Conservation (phyloP, 768 basidiomycete genomes). For the Scleroderma bovista region DNA sequence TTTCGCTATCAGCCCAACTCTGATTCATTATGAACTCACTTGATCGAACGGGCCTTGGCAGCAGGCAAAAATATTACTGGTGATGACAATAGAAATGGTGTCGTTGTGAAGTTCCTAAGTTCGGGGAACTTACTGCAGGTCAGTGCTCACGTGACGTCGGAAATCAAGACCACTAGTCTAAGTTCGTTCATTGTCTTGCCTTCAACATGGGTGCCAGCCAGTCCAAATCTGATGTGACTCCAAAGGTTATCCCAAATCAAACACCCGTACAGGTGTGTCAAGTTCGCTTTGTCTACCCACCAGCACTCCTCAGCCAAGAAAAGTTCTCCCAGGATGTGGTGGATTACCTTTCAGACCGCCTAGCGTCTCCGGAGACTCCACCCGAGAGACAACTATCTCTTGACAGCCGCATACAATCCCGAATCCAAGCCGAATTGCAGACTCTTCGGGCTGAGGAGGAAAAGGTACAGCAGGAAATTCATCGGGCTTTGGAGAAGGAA, state of each 20-base stretch:
- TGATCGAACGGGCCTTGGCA: too few species aligned
- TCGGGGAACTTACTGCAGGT: too few species aligned
- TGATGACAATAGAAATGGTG: too few species aligned
- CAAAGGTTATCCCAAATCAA: slow-evolving; percentile 54
- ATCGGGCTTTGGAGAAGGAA: slow-evolving; percentile 77
- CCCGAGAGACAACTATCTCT: slow-evolving; percentile 68
- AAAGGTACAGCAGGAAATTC: slow-evolving; percentile 65
- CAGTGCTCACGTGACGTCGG: background rate
- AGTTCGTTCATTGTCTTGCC: background rate
- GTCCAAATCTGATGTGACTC: slow-evolving; percentile 51
- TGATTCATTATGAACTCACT: too few species aligned
- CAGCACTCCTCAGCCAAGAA: slow-evolving; percentile 7
- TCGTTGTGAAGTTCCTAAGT: too few species aligned
- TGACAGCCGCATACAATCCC: slow-evolving; percentile 66
- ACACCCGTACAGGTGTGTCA: slow-evolving; percentile 46
- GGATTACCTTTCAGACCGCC: slow-evolving; percentile 65
- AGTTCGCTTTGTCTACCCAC: background rate
- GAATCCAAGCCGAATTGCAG: slow-evolving; percentile 64
- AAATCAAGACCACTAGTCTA: background rate
- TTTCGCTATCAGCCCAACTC: too few species aligned
- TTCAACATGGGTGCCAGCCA: slow-evolving; percentile 60
- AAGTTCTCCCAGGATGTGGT: slow-evolving; percentile 85
- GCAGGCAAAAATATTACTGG: too few species aligned
- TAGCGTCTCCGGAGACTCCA: slow-evolving; percentile 52
- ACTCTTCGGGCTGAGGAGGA: slow-evolving; percentile 67